These are phyloP conservation scores for Papilionanthe hybrid DNA, from an alignment of 116 monocot species.

Conservation along the genomic window DNA sequence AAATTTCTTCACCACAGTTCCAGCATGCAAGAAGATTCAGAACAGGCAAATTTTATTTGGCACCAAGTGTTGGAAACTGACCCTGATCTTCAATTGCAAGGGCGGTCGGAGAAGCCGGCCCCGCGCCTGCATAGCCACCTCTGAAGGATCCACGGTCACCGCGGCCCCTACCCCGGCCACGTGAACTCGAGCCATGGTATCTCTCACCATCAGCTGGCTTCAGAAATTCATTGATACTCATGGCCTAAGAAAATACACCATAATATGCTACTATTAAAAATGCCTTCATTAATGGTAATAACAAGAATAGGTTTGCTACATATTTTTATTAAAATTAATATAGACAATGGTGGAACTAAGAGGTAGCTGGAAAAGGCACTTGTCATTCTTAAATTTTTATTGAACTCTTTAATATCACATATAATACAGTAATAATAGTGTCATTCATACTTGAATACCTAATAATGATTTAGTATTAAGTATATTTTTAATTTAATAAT, in stretches of 20 bases:
- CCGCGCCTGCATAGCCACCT: slow-evolving; percentile 25
- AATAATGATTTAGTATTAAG: too few relatives aligned
- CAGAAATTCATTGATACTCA: slow-evolving; percentile 71
- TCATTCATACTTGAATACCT: too few relatives aligned
- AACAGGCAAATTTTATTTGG: slow-evolving; percentile 26
- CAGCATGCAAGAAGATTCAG: background rate
- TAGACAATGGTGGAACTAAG: too few relatives aligned
- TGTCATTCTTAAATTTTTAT: too few relatives aligned
- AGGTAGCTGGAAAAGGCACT: too few relatives aligned
- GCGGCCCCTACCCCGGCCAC: slow-evolving; percentile 48
- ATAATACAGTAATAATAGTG: too few relatives aligned
- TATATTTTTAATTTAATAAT: too few relatives aligned
- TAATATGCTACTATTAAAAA: background rate
- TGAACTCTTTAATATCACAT: too few relatives aligned
- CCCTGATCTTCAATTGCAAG: slow-evolving; percentile 61
- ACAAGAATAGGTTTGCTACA: too few relatives aligned
- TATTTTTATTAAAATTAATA: too few relatives aligned
- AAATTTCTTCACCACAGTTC: background rate
- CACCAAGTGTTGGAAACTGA: slow-evolving; percentile 77
- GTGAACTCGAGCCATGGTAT: slow-evolving; percentile 30
- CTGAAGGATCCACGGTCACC: slow-evolving; percentile 23
- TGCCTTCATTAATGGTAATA: background rate
- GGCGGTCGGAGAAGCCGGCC: slow-evolving; percentile 8
- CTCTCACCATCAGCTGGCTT: slow-evolving; percentile 65
- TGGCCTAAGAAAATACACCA: slow-evolving; percentile 18